These are phyloP conservation scores for Saussurea involucrata DNA, from an alignment of 129 eudicot genomes.

Conservation along the genomic window DNA sequence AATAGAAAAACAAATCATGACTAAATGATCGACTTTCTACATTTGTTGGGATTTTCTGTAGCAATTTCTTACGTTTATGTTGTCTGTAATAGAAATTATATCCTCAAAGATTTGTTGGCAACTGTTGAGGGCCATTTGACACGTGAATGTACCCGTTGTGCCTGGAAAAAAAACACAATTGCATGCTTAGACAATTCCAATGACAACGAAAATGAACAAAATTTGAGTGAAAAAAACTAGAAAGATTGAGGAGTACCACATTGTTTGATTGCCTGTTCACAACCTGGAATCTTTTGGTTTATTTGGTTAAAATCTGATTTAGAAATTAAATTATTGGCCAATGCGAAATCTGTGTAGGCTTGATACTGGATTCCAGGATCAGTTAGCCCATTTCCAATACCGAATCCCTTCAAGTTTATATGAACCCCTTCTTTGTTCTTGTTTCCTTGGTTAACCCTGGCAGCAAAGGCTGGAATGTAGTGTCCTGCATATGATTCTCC, in stretches of 20 bases:
- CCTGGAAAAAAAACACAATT: conserved; percentile 31
- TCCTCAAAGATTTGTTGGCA: conserved; percentile 51
- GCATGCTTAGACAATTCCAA: background rate
- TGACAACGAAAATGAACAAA: background rate
- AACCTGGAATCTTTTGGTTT: conserved; percentile 31
- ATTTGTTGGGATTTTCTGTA: background rate
- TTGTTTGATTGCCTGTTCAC: conserved; percentile 39
- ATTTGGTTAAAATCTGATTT: conserved; percentile 33
- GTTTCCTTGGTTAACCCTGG: conserved; percentile 35
- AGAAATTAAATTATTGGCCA: conserved; percentile 43
- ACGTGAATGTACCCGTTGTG: conserved; percentile 41
- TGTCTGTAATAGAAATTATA: conserved; percentile 28
- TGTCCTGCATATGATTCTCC: conserved; percentile 99
- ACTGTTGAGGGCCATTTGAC: conserved; percentile 36
- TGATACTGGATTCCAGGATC: conserved; percentile 64
- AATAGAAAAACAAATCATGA: background rate
- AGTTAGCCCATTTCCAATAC: conserved; percentile 82
- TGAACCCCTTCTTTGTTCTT: conserved; percentile 36
- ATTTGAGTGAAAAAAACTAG: background rate
- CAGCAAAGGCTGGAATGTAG: conserved; percentile 40
- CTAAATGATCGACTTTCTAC: background rate
- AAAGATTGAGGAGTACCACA: conserved; percentile 49
- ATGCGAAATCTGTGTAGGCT: conserved; percentile 69
- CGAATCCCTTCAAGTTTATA: conserved; percentile 47
- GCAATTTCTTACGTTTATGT: conserved; percentile 47